These are phyloP conservation scores for Hypoxylon cercidicola DNA, from an alignment of 495 filamentous ascomycete species.

Conservation along the genomic window DNA sequence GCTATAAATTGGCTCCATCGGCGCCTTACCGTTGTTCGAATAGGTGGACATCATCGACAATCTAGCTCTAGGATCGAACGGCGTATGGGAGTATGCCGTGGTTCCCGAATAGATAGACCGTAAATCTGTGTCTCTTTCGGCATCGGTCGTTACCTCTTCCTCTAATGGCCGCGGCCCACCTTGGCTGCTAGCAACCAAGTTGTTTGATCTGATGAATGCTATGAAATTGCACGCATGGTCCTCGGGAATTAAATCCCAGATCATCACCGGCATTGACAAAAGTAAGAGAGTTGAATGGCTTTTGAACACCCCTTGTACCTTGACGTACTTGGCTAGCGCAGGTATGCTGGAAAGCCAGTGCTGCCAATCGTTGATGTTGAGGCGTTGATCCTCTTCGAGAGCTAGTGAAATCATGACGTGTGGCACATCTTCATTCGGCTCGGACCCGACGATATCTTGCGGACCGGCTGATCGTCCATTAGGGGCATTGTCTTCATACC, in stretches of 20 bases:
- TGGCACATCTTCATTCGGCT: slow-evolving; percentile 57
- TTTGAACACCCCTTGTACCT: slow-evolving; percentile 64
- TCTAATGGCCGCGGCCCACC: slow-evolving; percentile 20
- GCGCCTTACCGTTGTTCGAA: slow-evolving; percentile 31
- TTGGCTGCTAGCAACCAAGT: slow-evolving; percentile 40
- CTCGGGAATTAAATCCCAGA: slow-evolving; percentile 64
- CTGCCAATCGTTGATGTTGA: slow-evolving; percentile 60
- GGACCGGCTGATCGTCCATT: slow-evolving; percentile 36
- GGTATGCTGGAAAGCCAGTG: slow-evolving; percentile 59
- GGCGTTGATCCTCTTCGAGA: slow-evolving; percentile 59
- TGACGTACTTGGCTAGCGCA: slow-evolving; percentile 60
- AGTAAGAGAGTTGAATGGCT: slow-evolving; percentile 62
- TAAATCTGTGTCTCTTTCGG: slow-evolving; percentile 36
- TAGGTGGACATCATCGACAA: slow-evolving; percentile 36
- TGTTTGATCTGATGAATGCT: slow-evolving; percentile 62
- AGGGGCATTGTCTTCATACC: slow-evolving; percentile 23
- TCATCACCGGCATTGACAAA: slow-evolving; percentile 60
- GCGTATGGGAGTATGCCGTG: slow-evolving; percentile 33
- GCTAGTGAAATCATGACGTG: slow-evolving; percentile 65
- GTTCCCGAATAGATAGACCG: slow-evolving; percentile 44
- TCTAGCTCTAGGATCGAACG: slow-evolving; percentile 23
- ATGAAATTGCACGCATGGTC: slow-evolving; percentile 63
- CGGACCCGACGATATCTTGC: slow-evolving; percentile 41
- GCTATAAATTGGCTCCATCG: slow-evolving; percentile 27
- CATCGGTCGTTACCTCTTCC: slow-evolving; percentile 28